phyloP scores from a whole-genome alignment of 139 green algal species.

The Chlorella sp. region DNA sequence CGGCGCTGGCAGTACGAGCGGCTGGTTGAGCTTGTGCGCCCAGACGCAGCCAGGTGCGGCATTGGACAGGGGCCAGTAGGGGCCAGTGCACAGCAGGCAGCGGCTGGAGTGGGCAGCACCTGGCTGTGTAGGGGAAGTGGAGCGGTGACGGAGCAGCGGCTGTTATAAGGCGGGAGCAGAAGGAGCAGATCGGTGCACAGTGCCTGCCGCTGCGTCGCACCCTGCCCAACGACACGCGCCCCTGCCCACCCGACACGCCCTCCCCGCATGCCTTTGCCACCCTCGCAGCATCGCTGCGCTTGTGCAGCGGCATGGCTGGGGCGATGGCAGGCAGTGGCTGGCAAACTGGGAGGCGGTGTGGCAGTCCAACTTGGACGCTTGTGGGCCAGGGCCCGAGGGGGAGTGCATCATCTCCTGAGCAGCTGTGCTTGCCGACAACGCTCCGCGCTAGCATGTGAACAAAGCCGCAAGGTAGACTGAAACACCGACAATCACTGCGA shows the following conservation, averaged over 20 bases:
- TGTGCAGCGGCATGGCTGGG: not conserved
- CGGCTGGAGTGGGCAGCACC: too few species aligned
- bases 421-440: too few species aligned
- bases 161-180: too few species aligned
- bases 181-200: too few species aligned
- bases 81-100: not conserved
- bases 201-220: too few species aligned
- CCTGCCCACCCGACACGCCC: not conserved
- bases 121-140: too few species aligned
- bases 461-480: too few species aligned
- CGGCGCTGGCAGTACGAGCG: constrained; percentile 14
- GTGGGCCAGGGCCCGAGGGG: not conserved
- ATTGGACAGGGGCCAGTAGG: not conserved
- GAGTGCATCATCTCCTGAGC: constrained; percentile 7
- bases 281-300: not conserved
- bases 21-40: constrained; percentile 24
- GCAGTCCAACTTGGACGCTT: constrained; percentile 16
- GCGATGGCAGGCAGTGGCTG: constrained; percentile 16
- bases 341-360: constrained; percentile 24
- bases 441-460: too few species aligned
- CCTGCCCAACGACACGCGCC: not conserved
- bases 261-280: not conserved
- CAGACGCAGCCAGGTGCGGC: not conserved
- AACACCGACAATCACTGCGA: too few species aligned
- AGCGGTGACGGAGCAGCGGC: too few species aligned